Percentiles rank a stretch among this genome's conserved stretches.
Evolutionary conservation across 441 rosid species (phyloP).

Genomic region (Gossypium lobatum): DNA sequence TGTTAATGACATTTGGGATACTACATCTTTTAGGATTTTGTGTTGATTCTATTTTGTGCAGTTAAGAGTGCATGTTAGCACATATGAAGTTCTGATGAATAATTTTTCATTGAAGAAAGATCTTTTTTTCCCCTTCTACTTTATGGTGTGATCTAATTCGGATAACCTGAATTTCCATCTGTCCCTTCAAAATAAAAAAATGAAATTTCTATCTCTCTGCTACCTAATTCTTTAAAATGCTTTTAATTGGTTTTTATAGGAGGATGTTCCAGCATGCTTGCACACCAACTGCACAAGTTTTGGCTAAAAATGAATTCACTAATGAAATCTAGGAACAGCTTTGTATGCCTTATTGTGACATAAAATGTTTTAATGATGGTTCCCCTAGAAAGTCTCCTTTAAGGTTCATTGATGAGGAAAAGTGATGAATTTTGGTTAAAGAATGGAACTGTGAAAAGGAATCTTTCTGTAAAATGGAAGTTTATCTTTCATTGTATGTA

Average conservation of each 20-base stretch:
- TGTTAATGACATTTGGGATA: not conserved
- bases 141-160: not conserved
- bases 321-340: slow-evolving; percentile 2
- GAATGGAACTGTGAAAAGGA: not conserved
- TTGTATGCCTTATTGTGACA: not conserved
- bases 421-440: slow-evolving; percentile 13
- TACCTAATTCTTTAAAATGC: not conserved
- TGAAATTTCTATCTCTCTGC: not conserved
- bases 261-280: not conserved
- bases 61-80: not conserved
- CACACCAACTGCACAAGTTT: not conserved
- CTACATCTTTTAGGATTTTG: not conserved
- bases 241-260: not conserved
- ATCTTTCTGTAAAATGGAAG: slow-evolving; percentile 31
- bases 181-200: not conserved
- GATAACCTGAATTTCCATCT: not conserved
- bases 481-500: slow-evolving; percentile 36
- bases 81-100: no score
- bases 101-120: not conserved
- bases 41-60: not conserved
- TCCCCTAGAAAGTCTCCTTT: not conserved
- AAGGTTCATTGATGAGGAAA: not conserved
- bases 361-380: not conserved
- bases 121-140: not conserved
- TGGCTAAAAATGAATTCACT: not conserved